Evolutionary conservation across 768 basidiomycete species (phyloP).

Genomic region (Lactifluus rugatus): DNA sequence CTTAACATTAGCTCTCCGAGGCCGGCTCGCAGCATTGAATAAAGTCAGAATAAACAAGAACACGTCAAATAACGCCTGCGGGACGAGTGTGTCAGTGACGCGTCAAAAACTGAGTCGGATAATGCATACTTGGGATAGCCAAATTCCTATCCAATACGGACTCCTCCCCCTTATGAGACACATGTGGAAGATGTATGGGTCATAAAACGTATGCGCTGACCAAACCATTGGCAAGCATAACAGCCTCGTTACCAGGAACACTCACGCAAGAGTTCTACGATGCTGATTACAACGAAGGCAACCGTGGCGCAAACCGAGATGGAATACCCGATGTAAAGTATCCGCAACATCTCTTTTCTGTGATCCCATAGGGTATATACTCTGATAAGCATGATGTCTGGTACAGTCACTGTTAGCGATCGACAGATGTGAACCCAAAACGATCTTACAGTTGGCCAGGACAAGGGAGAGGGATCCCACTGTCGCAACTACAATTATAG

Average conservation of each 20-base stretch:
- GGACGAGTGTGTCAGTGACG: neutral
- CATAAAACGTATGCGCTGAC: neutral
- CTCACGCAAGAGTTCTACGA: constrained; percentile 6
- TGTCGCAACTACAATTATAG: constrained; percentile 1
- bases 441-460: constrained; percentile 22
- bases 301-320: constrained; percentile 7
- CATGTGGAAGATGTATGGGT: constrained; percentile 10
- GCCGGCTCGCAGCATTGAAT: constrained; percentile 31
- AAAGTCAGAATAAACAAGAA: constrained; percentile 28
- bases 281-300: neutral
- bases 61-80: constrained; percentile 30
- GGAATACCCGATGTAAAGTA: neutral
- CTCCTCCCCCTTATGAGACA: constrained; percentile 7
- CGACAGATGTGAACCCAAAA: constrained; percentile 7
- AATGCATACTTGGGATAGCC: constrained; percentile 30
- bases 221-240: neutral
- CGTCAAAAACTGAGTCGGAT: neutral
- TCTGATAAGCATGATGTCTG: constrained; percentile 30
- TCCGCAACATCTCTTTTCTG: constrained; percentile 19
- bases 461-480: constrained; percentile 27
- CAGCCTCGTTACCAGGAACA: neutral
- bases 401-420: constrained; percentile 24
- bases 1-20: constrained; percentile 26
- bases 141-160: constrained; percentile 21
- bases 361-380: constrained; percentile 33